Base-by-base conservation (phyloP, 495 filamentous ascomycete genomes). In the Aspergillus sparsus region DNA sequence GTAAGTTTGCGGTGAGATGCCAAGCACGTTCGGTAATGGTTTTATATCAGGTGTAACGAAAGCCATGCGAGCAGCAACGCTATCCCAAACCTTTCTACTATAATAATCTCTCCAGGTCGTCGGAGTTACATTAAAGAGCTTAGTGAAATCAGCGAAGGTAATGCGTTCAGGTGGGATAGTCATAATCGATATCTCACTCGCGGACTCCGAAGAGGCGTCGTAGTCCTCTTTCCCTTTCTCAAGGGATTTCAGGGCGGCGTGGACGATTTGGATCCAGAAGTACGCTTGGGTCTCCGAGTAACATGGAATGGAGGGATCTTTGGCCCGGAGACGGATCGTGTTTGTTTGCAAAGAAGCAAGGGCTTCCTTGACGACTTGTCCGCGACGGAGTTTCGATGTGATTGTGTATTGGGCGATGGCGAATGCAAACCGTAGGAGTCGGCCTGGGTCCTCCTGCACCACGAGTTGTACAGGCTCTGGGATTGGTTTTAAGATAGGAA, bases 241-340 rank as follows among this genome's bases (percentile, higher is more conserved):
- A 0, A 54, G 35, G 5, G 50, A 54, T 33, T 41, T 35, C 10
- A 60, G 36, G 12, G 49, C 49, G 32, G 49, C 57, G 35, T 53
- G 57, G 8, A 53, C 57, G 7, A 53, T 44, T 12, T 60, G 57
- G 18, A 60, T 46, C 57, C 57, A 60, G 18, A 53, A 60, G 31
- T 46, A 46, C 7, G 57, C 46, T 33, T 60, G 57, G n/a, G 57
- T 60, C 33, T 60, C 42, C 3, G 57, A 58, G 35, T 58, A 60
- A 6, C 49, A 49, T 34, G 35, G 37, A 12, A 60, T 46, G n/a
- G 49, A 11, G 27, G 27, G 7, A 5, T 53, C 49, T 13, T n/a
- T 15, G 7, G 37, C 31, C 18, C 57, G 21, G n/a, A 53, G 47
- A 47, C 37, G 57, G 16, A 60, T 53, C 9, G 49, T 60, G 6